phyloP scores from a whole-genome alignment of 2,329 filamentous ascomycete species.

The Blastomyces parvus region DNA sequence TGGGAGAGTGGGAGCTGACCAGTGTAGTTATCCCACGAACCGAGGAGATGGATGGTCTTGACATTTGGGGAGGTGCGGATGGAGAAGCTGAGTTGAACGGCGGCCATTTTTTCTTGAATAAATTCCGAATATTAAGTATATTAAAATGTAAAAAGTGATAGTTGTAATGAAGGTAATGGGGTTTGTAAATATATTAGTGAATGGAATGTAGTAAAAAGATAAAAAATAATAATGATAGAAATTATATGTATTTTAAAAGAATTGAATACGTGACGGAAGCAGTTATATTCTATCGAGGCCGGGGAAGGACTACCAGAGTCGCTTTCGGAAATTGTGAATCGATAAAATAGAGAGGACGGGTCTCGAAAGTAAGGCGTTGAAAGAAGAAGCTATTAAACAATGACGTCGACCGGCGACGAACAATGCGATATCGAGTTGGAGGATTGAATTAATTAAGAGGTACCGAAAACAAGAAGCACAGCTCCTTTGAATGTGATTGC shows the following conservation, averaged over 20 bases:
- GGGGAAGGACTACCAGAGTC: conserved; percentile 7
- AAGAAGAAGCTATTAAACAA: conserved; percentile 16
- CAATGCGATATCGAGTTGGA: conserved; percentile 5
- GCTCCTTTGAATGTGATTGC: conserved; percentile 10
- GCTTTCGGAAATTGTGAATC: conserved; percentile 1
- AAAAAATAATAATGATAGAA: background rate
- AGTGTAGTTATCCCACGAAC: conserved; percentile 96
- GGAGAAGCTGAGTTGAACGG: conserved; percentile 89
- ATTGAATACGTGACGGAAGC: background rate
- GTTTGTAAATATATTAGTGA: conserved; percentile 5
- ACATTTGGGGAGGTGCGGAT: conserved; percentile 92
- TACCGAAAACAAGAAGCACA: conserved; percentile 12
- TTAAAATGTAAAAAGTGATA: background rate
- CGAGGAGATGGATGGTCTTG: conserved; percentile 95
- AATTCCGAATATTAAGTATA: conserved; percentile 11
- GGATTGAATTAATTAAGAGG: conserved; percentile 14
- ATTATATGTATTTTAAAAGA: background rate
- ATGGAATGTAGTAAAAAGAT: conserved; percentile 1
- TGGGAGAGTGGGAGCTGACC: conserved; percentile 91
- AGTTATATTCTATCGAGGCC: background rate
- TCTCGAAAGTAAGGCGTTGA: conserved; percentile 4
- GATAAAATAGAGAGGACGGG: conserved; percentile 5
- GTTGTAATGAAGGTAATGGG: conserved; percentile 2
- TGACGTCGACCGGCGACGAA: conserved; percentile 17
- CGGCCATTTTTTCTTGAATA: conserved; percentile 56